phyloP scores from a whole-genome alignment of 2,329 filamentous ascomycete species.

The Aspergillus puulaauensis region DNA sequence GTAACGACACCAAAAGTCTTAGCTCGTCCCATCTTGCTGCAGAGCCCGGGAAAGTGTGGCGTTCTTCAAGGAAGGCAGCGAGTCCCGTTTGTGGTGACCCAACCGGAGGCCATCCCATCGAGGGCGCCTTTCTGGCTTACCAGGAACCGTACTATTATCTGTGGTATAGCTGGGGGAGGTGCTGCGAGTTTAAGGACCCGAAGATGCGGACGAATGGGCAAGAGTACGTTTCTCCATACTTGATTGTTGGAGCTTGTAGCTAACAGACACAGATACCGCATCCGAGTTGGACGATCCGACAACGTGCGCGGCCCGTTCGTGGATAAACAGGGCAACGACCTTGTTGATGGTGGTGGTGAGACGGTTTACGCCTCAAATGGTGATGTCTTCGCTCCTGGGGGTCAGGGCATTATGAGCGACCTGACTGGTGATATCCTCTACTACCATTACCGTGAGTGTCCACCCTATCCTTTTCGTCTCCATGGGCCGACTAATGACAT shows the following conservation, averaged over 20 bases:
- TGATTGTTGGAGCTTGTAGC: not conserved
- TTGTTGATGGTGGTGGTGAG: slow-evolving; percentile 59
- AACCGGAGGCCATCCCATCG: slow-evolving; percentile 31
- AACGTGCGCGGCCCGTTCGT: slow-evolving; percentile 56
- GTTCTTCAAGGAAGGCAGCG: slow-evolving; percentile 20
- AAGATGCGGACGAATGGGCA: slow-evolving; percentile 50
- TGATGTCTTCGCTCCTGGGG: slow-evolving; percentile 64
- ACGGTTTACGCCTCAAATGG: slow-evolving; percentile 60
- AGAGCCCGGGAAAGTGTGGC: slow-evolving; percentile 22
- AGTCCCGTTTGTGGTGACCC: slow-evolving; percentile 29
- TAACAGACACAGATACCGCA: slow-evolving; percentile 53
- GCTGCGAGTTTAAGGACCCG: slow-evolving; percentile 28
- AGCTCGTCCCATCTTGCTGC: slow-evolving; percentile 31
- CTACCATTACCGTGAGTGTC: slow-evolving; percentile 34
- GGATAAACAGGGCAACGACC: slow-evolving; percentile 54
- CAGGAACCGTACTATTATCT: slow-evolving; percentile 33
- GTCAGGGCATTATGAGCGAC: slow-evolving; percentile 60
- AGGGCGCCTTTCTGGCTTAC: slow-evolving; percentile 32
- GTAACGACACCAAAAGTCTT: slow-evolving; percentile 10
- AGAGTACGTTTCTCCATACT: slow-evolving; percentile 39
- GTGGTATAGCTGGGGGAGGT: slow-evolving; percentile 36
- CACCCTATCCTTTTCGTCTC: not conserved
- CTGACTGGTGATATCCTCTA: slow-evolving; percentile 30
- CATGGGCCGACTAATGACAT: not conserved
- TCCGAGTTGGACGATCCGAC: slow-evolving; percentile 61